Evolutionary conservation across 1,284 basidiomycete species (phyloP), one percentile per base, ranked within the genome.

Genomic region (Irpex rosettiformis): DNA sequence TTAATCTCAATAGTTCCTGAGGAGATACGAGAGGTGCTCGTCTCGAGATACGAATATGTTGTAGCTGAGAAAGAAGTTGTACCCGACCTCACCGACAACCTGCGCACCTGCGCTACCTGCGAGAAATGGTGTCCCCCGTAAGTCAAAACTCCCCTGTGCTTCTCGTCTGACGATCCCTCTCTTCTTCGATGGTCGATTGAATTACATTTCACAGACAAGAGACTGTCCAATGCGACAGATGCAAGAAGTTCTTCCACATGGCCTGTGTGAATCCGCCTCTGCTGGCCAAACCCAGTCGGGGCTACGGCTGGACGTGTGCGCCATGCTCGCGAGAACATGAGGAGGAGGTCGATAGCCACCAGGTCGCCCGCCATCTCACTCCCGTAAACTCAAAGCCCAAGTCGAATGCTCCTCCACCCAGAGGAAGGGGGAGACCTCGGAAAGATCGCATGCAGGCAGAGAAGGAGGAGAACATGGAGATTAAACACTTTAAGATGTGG

Each of bases 221-320:
- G 65, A 91, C 93, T 2, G 94, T 99, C 47, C 87, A 89, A 68
- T 99, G 96, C 80, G 94, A 96, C 72, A 82, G 89, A 37, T 99
- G 96, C 81, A 94, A 95, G 75, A 85, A 86, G 62, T 93, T 88
- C 77, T 99, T 95, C 76, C 96, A 99, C 75, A 98, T 98, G 92
- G 73, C 79, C 60, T 99, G 96, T 69, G 88, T 98, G 55, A 89
- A 89, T 61, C 96, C 97, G 22, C 96, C 96, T 1, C 79, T 99
- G n/a, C 76, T 83, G n/a, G 90, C 91, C 3, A 98, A 98, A 73
- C 97, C 96, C 1, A 93, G 95, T 18, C 88, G 95, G 64, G 97
- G 97, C 24, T 98, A 98, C 75, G 94, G 93, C 30, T 99, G 96
- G 96, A 94, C 94, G 3, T 99, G 97, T 67, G 93, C 93, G 0